Evolutionary conservation across 306 rosid genomes (phyloP), one percentile per base, ranked within the genome.

Genomic region (Lagenaria siceraria): DNA sequence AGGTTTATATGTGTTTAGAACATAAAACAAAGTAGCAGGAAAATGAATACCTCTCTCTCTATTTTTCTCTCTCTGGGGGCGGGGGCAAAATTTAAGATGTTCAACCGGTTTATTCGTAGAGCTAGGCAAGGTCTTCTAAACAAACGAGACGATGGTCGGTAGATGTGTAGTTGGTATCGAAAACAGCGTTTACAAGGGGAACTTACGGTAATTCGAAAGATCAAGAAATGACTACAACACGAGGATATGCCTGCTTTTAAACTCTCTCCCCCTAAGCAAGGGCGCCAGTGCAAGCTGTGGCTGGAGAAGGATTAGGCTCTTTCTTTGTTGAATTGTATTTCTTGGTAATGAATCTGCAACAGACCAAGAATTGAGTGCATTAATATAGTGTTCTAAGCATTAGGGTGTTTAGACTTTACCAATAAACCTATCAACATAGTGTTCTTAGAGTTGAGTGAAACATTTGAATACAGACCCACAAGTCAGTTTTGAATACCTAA

Each of bases 321-420:
- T 85, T 90, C 91, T 88, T 95, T 25, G 89, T 75, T 49, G 93
- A 87, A 81, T 96, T 92, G 87, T 83, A 89, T 75, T 92, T 94
- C 87, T 88, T 90, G 84, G 98, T 89, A 69, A 88, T 86, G 84
- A 96, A 96, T 88, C 99, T 96, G 89, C 79, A 46, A 79, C 77
- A 48, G 59, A 48, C 24, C 38, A 71, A 48, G 8, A 22, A 61
- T 78, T 64, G 60, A 36, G 72, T 58, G 35, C 24, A 53, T 51
- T 11, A 64, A 64, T 63, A 18, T 35, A 10, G 24, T 53, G 66
- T 22, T 55, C 7, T 12, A 33, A 55, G 53, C 21, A 49, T 19
- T 10, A 17, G 60, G 60, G 43, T 72, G 43, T 51, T 29, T 29
- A 72, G 43, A 29, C 43, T 72, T 63, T 4, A 72, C 77, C 15